These are phyloP conservation scores for Cylindrodendrum hubeiense DNA, from an alignment of 2,329 filamentous ascomycete species.

Conservation along the genomic window DNA sequence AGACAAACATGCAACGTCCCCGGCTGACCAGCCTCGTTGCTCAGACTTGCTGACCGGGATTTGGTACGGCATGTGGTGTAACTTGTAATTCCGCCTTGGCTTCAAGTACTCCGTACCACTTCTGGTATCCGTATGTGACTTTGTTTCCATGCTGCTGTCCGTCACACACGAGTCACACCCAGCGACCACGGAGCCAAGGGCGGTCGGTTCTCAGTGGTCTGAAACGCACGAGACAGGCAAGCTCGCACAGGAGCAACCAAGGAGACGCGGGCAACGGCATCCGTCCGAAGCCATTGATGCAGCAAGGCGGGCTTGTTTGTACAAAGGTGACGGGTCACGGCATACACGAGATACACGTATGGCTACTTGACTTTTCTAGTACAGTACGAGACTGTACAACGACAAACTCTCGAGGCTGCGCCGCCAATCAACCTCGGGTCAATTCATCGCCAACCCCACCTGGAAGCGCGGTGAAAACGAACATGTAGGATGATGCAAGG, in stretches of 20 bases:
- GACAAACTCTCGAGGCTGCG: not conserved
- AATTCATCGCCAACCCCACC: not conserved
- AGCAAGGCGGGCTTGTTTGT: not conserved
- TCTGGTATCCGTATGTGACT: not conserved
- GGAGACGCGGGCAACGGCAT: not conserved
- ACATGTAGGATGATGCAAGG: constrained; percentile 1
- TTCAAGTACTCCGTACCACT: not conserved
- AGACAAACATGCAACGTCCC: not conserved
- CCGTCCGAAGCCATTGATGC: not conserved
- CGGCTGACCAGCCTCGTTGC: not conserved
- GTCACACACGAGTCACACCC: not conserved
- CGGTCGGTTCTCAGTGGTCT: not conserved
- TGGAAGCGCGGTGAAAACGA: constrained; percentile 10
- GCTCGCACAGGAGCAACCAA: not conserved
- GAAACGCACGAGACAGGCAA: not conserved
- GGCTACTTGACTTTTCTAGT: too few species aligned
- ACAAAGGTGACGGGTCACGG: not conserved
- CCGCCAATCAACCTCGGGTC: not conserved
- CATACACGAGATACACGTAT: not conserved
- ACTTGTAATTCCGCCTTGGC: not conserved
- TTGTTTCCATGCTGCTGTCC: not conserved
- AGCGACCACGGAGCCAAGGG: not conserved
- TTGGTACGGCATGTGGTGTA: not conserved
- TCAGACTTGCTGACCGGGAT: not conserved
- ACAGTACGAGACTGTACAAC: not conserved